These are phyloP conservation scores for Eremothecium sinecaudum DNA, from an alignment of 1,139 yeast genomes.

Conservation along the genomic window DNA sequence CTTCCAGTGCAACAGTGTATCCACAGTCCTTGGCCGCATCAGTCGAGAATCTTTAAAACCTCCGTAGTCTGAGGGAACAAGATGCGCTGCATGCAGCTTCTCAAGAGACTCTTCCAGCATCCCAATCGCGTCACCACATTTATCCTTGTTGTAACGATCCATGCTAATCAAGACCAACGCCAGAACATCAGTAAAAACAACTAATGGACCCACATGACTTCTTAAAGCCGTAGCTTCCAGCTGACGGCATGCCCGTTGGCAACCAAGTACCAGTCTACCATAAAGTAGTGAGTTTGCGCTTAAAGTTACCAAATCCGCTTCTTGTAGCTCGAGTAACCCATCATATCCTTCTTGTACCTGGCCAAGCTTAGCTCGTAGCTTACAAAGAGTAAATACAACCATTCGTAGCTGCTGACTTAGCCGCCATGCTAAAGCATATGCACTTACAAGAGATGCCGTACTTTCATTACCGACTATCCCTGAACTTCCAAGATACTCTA, in stretches of 20 bases:
- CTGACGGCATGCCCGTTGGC: slow-evolving; percentile 14
- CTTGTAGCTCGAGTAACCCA: slow-evolving; percentile 21
- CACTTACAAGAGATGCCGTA: slow-evolving; percentile 4
- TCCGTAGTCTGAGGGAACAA: slow-evolving; percentile 8
- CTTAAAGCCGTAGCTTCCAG: slow-evolving; percentile 4
- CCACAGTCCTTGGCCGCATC: slow-evolving; percentile 3
- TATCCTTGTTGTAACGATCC: slow-evolving; percentile 21
- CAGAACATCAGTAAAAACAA: slow-evolving; percentile 19
- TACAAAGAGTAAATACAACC: slow-evolving; percentile 22
- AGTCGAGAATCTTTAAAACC: slow-evolving; percentile 7
- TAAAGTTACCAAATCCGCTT: slow-evolving; percentile 20
- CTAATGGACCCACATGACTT: slow-evolving; percentile 5
- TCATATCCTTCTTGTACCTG: slow-evolving; percentile 12
- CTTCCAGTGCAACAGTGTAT: slow-evolving; percentile 13
- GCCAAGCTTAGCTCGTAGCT: slow-evolving; percentile 19
- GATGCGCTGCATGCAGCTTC: slow-evolving; percentile 9
- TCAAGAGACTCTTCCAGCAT: slow-evolving; percentile 20
- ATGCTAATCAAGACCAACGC: slow-evolving; percentile 21
- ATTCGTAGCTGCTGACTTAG: slow-evolving; percentile 25
- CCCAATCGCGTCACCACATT: slow-evolving; percentile 24
- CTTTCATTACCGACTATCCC: slow-evolving; percentile 5
- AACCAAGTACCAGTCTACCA: slow-evolving; percentile 25
- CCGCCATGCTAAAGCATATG: slow-evolving; percentile 8
- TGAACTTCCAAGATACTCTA: slow-evolving; percentile 11
- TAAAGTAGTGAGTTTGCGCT: slow-evolving; percentile 19